Evolutionary conservation across 805 yeast species (phyloP), one percentile per base, ranked within the genome.

Genomic region (Starmerella geochares): DNA sequence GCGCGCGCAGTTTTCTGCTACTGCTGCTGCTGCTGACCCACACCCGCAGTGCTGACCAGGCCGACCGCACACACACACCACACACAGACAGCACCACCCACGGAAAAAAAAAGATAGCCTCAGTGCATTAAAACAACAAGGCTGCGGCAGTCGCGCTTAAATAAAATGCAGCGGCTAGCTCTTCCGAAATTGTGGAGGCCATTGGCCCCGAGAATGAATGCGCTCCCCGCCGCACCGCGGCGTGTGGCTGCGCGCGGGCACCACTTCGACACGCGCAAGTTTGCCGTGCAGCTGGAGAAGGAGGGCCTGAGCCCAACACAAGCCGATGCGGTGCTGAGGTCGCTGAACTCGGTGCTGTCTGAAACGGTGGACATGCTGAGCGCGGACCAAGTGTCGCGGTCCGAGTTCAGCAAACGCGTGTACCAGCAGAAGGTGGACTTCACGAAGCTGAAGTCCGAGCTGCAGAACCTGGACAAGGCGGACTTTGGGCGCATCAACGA

Each of bases 341-440:
- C 87, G 4, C 79, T 92, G 53, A 72, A 81, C 35, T 72, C 75
- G 41, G 86, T 95, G 0, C 75, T 90, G 25, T 80, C 80, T 59
- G 92, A 86, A 55, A 92, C 95, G 4, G 79, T 87, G 27, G 74
- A 75, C 20, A 78, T 82, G 49, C 80, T 86, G 23, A 79, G 88
- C 9, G 73, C 80, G 33, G 83, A 83, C 60, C 68, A 90, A 50
- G 94, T 90, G n/a, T 78, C 87, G 23, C 81, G 86, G 58, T 96
- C 87, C 58, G 79, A 81, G 39, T 73, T 90, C 40, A 79, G 85
- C 27, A 80, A 87, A 57, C 76, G 87, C 62, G 83, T 95, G 3
- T 92, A 92, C 65, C 95, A 90, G 64, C 97, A 92, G 61, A 86
- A 90, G 59, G 96, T 92, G 28, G 97, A 92, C 63, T 90, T 92